These are phyloP conservation scores for Diaporthe batatas DNA, from an alignment of 2,329 filamentous ascomycete species.

Conservation along the genomic window DNA sequence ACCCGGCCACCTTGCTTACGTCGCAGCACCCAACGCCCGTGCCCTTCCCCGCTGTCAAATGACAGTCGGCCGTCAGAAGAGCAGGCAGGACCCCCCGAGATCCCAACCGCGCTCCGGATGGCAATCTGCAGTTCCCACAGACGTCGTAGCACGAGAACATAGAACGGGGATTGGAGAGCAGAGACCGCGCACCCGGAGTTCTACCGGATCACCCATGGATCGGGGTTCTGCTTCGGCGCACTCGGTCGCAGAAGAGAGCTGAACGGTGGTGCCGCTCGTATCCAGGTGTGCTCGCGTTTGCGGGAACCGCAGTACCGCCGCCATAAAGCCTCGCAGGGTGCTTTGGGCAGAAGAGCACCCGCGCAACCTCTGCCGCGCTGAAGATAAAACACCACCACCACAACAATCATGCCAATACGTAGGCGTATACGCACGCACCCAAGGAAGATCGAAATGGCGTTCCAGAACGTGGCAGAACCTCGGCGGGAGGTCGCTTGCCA, in stretches of 20 bases:
- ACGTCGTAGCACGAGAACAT: neutral
- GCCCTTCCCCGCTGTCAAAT: conserved; percentile 13
- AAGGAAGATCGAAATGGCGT: conserved; percentile 10
- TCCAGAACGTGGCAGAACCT: conserved; percentile 17
- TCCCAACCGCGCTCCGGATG: conserved; percentile 9
- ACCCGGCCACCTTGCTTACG: neutral
- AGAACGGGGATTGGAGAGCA: neutral
- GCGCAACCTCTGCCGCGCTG: conserved; percentile 7
- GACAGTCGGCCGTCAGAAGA: conserved; percentile 17
- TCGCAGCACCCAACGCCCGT: neutral
- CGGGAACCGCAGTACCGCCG: conserved; percentile 20
- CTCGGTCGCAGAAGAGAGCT: neutral
- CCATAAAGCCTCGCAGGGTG: conserved; percentile 43
- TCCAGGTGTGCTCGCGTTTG: neutral
- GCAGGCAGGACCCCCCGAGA: conserved; percentile 5
- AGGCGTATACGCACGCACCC: conserved; percentile 13
- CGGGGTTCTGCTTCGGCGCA: conserved; percentile 15
- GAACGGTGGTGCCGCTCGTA: neutral
- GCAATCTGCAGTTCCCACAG: conserved; percentile 17
- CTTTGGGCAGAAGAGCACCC: conserved; percentile 55
- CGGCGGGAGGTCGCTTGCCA: conserved; percentile 4
- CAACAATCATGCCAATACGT: conserved; percentile 35
- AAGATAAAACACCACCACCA: conserved; percentile 5
- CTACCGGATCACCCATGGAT: conserved; percentile 13
- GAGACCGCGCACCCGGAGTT: conserved; percentile 23